These are phyloP conservation scores for Fusarium setosum DNA, from an alignment of 2,329 filamentous ascomycete species.

Conservation along the genomic window DNA sequence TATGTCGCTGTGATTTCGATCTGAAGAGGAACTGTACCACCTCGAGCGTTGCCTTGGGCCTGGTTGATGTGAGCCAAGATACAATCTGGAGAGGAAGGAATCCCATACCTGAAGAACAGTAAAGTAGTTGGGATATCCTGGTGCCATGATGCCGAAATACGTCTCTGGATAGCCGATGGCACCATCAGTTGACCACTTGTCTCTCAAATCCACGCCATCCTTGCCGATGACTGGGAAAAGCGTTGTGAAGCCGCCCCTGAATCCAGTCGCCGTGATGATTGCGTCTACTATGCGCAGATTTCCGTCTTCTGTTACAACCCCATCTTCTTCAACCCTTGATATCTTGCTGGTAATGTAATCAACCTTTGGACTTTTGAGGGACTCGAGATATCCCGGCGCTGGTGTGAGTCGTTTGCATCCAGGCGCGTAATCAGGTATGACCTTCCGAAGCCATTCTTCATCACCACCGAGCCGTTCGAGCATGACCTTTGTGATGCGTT, in stretches of 20 bases:
- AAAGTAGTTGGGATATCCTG: constrained; percentile 6
- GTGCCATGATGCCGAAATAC: constrained; percentile 6
- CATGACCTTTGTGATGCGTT: neutral
- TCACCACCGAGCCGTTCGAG: neutral
- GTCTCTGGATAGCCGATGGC: constrained; percentile 6
- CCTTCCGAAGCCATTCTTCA: neutral
- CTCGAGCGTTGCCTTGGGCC: constrained; percentile 1
- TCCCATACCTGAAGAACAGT: neutral
- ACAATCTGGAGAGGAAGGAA: too few relatives aligned
- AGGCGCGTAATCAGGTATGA: neutral
- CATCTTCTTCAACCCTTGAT: neutral
- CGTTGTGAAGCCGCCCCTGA: neutral
- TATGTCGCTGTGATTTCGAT: constrained; percentile 1
- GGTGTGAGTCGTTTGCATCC: neutral
- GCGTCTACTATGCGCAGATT: neutral
- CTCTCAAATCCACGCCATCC: neutral
- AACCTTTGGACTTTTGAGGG: neutral
- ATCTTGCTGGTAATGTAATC: neutral
- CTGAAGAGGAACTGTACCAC: constrained; percentile 4
- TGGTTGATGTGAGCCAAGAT: too few relatives aligned
- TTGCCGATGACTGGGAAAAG: neutral
- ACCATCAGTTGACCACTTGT: neutral
- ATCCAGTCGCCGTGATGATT: neutral
- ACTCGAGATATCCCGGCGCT: neutral
- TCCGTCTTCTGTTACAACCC: neutral